These are phyloP conservation scores for Candida dendrica DNA, from an alignment of 805 yeast species.

Conservation along the genomic window DNA sequence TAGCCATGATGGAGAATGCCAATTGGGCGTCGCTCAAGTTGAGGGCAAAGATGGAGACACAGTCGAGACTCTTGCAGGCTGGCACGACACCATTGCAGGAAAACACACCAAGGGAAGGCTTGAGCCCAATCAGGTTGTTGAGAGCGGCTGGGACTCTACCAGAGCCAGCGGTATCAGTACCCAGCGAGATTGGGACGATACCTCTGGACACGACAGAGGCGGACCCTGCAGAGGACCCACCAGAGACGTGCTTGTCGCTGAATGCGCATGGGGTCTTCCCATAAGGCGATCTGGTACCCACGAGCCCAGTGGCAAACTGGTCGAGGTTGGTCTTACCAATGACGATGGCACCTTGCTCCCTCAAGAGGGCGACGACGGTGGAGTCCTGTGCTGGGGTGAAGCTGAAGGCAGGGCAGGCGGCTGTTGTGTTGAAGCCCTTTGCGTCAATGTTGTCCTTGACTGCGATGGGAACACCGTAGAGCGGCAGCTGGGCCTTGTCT, in stretches of 20 bases:
- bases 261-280: conserved; percentile 84
- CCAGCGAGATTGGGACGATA: conserved; percentile 79
- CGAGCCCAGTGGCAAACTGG: conserved; percentile 96
- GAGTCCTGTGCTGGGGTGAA: conserved; percentile 70
- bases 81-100: conserved; percentile 93
- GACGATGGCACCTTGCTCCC: conserved; percentile 87
- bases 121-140: conserved; percentile 85
- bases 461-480: conserved; percentile 94
- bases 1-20: conserved; percentile 62
- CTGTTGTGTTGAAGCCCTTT: conserved; percentile 76
- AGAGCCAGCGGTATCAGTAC: conserved; percentile 97
- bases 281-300: conserved; percentile 92
- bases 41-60: conserved; percentile 80
- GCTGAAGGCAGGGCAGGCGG: conserved; percentile 85
- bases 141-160: conserved; percentile 96
- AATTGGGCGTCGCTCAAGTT: conserved; percentile 79
- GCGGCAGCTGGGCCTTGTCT: conserved; percentile 47
- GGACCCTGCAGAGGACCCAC: conserved; percentile 97
- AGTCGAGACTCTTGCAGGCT: conserved; percentile 91
- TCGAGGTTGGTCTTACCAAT: conserved; percentile 93
- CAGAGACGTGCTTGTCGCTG: conserved; percentile 71
- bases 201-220: conserved; percentile 89
- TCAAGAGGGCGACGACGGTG: conserved; percentile 62
- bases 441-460: conserved; percentile 94
- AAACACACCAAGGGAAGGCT: conserved; percentile 86